These are phyloP conservation scores for Wickerhamiella brachini DNA, from an alignment of 805 yeast species.

Conservation along the genomic window DNA sequence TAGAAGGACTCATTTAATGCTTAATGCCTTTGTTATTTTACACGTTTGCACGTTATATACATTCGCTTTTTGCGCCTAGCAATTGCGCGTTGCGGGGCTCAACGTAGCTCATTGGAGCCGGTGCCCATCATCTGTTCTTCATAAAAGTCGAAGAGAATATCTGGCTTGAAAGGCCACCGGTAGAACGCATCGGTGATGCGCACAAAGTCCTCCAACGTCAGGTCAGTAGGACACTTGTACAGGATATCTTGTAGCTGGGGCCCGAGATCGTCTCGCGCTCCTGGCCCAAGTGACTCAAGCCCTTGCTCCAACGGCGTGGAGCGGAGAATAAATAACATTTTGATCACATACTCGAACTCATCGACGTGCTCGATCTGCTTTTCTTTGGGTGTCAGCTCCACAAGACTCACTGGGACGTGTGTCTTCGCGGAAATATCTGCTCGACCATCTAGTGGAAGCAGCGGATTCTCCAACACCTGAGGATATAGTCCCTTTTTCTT, in stretches of 20 bases:
- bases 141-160: slow-evolving; percentile 30
- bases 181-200: slow-evolving; percentile 39
- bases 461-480: slow-evolving; percentile 6
- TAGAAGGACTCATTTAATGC: not conserved
- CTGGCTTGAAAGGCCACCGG: slow-evolving; percentile 83
- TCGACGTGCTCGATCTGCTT: slow-evolving; percentile 33
- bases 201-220: slow-evolving; percentile 43
- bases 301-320: slow-evolving; percentile 34
- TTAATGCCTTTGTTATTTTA: not conserved
- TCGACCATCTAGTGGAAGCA: slow-evolving; percentile 5
- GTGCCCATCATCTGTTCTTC: slow-evolving; percentile 19
- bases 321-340: slow-evolving; percentile 39
- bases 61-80: too few relatives aligned
- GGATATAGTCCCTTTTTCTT: slow-evolving; percentile 9
- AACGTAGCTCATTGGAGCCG: not conserved
- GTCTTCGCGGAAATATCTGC: slow-evolving; percentile 14
- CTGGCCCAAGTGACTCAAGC: slow-evolving; percentile 58
- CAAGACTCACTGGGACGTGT: slow-evolving; percentile 28
- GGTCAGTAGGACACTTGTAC: slow-evolving; percentile 32
- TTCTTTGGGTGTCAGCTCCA: slow-evolving; percentile 42
- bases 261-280: slow-evolving; percentile 38
- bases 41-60: too few relatives aligned
- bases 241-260: slow-evolving; percentile 27
- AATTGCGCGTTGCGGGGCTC: too few relatives aligned
- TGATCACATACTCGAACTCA: slow-evolving; percentile 54